Base-by-base conservation (phyloP, 2,329 filamentous ascomycete species). In the Diaporthe longicolla region DNA sequence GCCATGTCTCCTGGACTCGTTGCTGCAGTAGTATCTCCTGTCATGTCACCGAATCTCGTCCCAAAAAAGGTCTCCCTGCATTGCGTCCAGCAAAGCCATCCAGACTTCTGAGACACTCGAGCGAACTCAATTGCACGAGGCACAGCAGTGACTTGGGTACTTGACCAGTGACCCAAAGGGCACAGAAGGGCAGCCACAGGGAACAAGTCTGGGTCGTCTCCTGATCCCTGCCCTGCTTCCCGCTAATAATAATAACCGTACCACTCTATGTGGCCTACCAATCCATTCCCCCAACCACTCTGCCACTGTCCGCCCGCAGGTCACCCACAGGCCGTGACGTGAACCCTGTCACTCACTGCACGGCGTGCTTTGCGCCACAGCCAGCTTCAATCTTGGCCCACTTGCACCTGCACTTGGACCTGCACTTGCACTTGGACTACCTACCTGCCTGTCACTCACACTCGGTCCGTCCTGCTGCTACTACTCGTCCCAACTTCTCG, bases 331-430 rank as follows among this genome's bases (percentile, higher is more conserved):
- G 68, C 32, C 45, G 57, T 71, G 69, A 50, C 57, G 29, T 54
- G 69, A 54, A 71, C 69, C 69, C 69, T 71, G 69, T 45, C 40
- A 13, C 17, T 8, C 43, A 21, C 1, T 19, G 5, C 6, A 21
- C 43, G 5, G 43, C 8, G 21, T 54, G 26, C 43, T 58, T 61
- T 71, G 68, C 68, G 68, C 68, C 54, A 58, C 70, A 71, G 54
- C 70, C 70, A 71, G 54, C 70, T 71, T 71, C 70, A 52, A 45
- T 55, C 70, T 71, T 68, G 40, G 63, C 63, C 48, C 63, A 54
- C 63, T 29, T 68, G 32, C 55, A 29, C 35, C n/a, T n/a, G 19
- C 29, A 26, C 57, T 43, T 24, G 55, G 19, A 58, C 55, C 35
- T 40, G 32, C 32, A 58, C 11, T 43, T 61, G 35, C 15, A 40